These are phyloP conservation scores for Fusarium tanahbumbuense DNA, from an alignment of 2,329 filamentous ascomycete genomes.

Conservation along the genomic window DNA sequence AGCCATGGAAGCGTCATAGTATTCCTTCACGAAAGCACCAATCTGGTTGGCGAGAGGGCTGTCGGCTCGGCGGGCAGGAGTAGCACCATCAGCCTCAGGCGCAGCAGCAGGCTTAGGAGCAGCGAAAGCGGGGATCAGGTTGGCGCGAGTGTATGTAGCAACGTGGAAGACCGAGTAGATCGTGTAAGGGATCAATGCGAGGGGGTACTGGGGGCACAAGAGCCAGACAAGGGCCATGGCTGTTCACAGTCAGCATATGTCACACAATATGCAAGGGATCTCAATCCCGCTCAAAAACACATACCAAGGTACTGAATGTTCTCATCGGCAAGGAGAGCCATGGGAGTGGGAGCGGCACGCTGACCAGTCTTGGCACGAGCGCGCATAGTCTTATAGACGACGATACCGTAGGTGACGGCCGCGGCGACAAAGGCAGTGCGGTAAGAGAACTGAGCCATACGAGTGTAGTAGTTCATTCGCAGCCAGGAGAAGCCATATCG, in stretches of 20 bases:
- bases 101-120: conserved; percentile 69
- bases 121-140: conserved; percentile 87
- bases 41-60: conserved; percentile 82
- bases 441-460: conserved; percentile 85
- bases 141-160: conserved; percentile 93
- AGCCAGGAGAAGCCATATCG: conserved; percentile 89
- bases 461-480: conserved; percentile 85
- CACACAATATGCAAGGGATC: neutral
- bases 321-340: conserved; percentile 84
- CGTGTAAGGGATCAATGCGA: conserved; percentile 92
- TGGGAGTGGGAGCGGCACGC: conserved; percentile 66
- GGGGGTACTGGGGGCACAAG: conserved; percentile 85
- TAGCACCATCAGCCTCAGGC: conserved; percentile 65
- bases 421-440: conserved; percentile 91
- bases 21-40: conserved; percentile 94
- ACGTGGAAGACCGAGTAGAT: conserved; percentile 99
- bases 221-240: conserved; percentile 97
- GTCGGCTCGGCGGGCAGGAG: conserved; percentile 57
- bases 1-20: conserved; percentile 97
- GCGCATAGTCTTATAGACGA: conserved; percentile 97
- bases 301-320: conserved; percentile 97
- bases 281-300: conserved; percentile 48
- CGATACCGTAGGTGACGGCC: conserved; percentile 93
- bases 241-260: conserved; percentile 52
- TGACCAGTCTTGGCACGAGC: conserved; percentile 81